A percentile compares a stretch with the other conserved stretches of the same genome.
Evolutionary conservation across 192 early-diverging fungal species (phyloP).

Genomic region (Backusella parvicylindrica): DNA sequence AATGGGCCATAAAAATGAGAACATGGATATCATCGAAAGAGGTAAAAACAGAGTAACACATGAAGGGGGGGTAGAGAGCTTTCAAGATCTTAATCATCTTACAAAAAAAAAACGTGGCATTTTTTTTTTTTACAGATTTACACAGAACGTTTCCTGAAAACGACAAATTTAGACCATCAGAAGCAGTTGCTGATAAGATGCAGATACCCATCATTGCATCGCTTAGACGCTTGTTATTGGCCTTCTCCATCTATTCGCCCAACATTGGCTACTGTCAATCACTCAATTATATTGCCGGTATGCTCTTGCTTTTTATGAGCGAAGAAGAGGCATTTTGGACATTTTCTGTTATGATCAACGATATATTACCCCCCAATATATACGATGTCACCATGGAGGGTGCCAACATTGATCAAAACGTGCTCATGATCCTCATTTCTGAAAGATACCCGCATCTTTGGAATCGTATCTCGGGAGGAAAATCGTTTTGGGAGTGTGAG

Average conservation of each 20-base stretch:
- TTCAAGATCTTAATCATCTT: neutral
- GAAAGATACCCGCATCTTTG: conserved; percentile 48
- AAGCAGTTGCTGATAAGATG: conserved; percentile 9
- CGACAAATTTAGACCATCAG: conserved; percentile 57
- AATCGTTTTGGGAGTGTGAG: conserved; percentile 42
- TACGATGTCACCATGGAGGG: conserved; percentile 75
- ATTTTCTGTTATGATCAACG: conserved; percentile 64
- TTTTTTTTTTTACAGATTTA: conserved; percentile 49
- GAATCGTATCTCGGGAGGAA: conserved; percentile 37
- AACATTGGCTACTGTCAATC: conserved; percentile 83
- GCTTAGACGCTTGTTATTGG: conserved; percentile 65
- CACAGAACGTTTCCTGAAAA: conserved; percentile 85
- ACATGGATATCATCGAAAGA: conserved; percentile 68
- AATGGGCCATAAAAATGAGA: conserved; percentile 55
- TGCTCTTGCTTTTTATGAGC: conserved; percentile 70
- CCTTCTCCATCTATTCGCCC: conserved; percentile 69
- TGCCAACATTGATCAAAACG: conserved; percentile 65
- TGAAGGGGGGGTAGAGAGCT: neutral
- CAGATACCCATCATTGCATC: conserved; percentile 38
- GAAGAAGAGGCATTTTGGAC: conserved; percentile 75
- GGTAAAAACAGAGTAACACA: conserved; percentile 33
- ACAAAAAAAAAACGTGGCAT: neutral
- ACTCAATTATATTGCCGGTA: conserved; percentile 76
- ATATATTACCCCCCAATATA: conserved; percentile 68
- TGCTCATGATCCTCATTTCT: conserved; percentile 51